These are phyloP conservation scores for Clitopilus hobsonii DNA, from an alignment of 768 basidiomycete genomes.

Conservation along the genomic window DNA sequence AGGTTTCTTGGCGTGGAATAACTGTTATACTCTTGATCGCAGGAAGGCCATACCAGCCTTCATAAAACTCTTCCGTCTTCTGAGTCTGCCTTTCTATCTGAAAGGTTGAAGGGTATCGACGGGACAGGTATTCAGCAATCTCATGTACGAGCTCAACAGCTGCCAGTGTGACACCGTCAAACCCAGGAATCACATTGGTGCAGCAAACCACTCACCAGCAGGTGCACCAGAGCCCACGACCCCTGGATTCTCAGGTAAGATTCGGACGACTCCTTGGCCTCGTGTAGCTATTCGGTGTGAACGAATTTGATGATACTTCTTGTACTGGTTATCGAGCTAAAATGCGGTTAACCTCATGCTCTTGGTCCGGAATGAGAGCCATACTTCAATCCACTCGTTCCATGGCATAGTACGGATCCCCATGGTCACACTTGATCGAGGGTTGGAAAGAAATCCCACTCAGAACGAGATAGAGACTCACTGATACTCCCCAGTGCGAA, in stretches of 20 bases:
- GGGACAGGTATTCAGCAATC: conserved; percentile 59
- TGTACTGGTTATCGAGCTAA: conserved; percentile 57
- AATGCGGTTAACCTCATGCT: neutral
- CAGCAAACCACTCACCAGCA: conserved; percentile 28
- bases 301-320: conserved; percentile 52
- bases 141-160: conserved; percentile 68
- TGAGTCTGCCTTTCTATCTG: conserved; percentile 38
- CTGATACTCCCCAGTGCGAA: conserved; percentile 61
- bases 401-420: conserved; percentile 46
- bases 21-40: conserved; percentile 51
- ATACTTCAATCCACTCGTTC: conserved; percentile 72
- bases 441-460: neutral
- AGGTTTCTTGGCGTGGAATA: conserved; percentile 40
- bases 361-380: neutral
- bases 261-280: conserved; percentile 41
- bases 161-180: conserved; percentile 16
- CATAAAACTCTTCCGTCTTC: conserved; percentile 14
- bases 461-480: conserved; percentile 25
- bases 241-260: conserved; percentile 43
- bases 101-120: conserved; percentile 58
- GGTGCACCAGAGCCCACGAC: conserved; percentile 31
- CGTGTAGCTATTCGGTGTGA: conserved; percentile 49
- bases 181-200: too few relatives aligned
- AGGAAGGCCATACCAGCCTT: conserved; percentile 40
- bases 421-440: conserved; percentile 14